Evolutionary conservation across 2,329 filamentous ascomycete species (phyloP).

Genomic region (Phaeophleospora eucalypticola): DNA sequence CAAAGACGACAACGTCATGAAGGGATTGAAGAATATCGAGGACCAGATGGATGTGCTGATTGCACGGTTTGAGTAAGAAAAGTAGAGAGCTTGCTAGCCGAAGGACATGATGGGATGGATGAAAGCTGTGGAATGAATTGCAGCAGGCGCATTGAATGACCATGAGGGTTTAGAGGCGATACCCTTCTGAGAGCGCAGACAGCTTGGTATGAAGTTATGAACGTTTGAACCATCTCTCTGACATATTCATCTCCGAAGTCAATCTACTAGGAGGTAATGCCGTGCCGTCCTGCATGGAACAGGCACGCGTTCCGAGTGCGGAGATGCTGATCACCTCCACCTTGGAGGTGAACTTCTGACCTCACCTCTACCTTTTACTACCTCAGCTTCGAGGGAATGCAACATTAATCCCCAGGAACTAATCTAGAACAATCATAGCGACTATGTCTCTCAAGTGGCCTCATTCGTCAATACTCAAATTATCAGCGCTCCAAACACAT

Average conservation of each 20-base stretch:
- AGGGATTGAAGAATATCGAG: constrained; percentile 50
- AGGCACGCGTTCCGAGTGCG: not conserved
- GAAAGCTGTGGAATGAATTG: too few species aligned
- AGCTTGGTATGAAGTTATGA: not conserved
- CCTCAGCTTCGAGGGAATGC: too few species aligned
- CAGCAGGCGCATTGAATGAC: too few species aligned
- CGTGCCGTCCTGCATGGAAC: not conserved
- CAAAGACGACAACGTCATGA: constrained; percentile 84
- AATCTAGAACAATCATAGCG: too few species aligned
- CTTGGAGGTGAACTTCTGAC: not conserved
- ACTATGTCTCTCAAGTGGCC: too few species aligned
- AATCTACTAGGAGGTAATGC: too few species aligned
- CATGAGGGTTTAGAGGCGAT: not conserved
- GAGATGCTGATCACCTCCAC: not conserved
- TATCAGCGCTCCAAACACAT: too few species aligned
- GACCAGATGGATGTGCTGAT: constrained; percentile 32
- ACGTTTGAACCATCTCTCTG: not conserved
- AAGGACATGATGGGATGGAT: too few species aligned
- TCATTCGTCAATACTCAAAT: too few species aligned
- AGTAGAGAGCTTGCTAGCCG: not conserved
- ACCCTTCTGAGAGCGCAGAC: not conserved
- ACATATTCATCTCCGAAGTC: too few species aligned
- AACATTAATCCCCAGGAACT: too few species aligned
- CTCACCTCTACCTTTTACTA: too few species aligned
- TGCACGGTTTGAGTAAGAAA: constrained; percentile 20